phyloP scores from a whole-genome alignment of 257 asterid species.

The Forsythia suspensa region DNA sequence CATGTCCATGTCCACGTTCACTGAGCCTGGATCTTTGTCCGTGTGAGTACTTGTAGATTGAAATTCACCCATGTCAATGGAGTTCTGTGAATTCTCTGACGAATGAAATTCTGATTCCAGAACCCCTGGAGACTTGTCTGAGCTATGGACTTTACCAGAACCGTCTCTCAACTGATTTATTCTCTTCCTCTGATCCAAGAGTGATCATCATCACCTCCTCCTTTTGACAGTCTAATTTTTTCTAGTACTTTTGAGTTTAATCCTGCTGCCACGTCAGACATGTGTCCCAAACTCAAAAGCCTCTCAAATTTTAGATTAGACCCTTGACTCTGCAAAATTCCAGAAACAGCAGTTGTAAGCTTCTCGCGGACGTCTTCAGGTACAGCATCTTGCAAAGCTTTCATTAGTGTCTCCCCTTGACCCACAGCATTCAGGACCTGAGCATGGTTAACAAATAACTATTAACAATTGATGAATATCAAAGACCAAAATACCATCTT shows the following conservation, averaged over 20 bases:
- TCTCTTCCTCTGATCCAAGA: slow-evolving; percentile 36
- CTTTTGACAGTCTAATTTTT: slow-evolving; percentile 26
- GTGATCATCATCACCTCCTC: slow-evolving; percentile 33
- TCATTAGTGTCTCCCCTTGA: slow-evolving; percentile 77
- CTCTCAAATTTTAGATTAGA: slow-evolving; percentile 57
- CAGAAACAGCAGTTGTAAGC: slow-evolving; percentile 73
- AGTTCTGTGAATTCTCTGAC: slow-evolving; percentile 33
- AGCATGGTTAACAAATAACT: slow-evolving; percentile 7
- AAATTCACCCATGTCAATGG: slow-evolving; percentile 30
- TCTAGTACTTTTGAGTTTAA: slow-evolving; percentile 40
- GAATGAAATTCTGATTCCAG: slow-evolving; percentile 49
- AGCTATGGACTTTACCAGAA: slow-evolving; percentile 30
- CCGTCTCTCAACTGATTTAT: slow-evolving; percentile 38
- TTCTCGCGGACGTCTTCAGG: slow-evolving; percentile 93
- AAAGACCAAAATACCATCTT: slow-evolving; percentile 6
- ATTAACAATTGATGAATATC: background rate
- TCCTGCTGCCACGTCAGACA: slow-evolving; percentile 44
- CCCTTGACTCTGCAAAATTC: slow-evolving; percentile 55
- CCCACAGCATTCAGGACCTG: slow-evolving; percentile 92
- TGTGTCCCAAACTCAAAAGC: slow-evolving; percentile 39
- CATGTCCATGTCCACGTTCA: slow-evolving; percentile 31
- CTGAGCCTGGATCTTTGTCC: slow-evolving; percentile 32
- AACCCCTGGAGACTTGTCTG: slow-evolving; percentile 39
- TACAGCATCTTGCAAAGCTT: slow-evolving; percentile 95
- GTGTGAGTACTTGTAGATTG: slow-evolving; percentile 30